These are phyloP conservation scores for Arthrocladium fulminans DNA, from an alignment of 2,329 filamentous ascomycete genomes.

Conservation along the genomic window DNA sequence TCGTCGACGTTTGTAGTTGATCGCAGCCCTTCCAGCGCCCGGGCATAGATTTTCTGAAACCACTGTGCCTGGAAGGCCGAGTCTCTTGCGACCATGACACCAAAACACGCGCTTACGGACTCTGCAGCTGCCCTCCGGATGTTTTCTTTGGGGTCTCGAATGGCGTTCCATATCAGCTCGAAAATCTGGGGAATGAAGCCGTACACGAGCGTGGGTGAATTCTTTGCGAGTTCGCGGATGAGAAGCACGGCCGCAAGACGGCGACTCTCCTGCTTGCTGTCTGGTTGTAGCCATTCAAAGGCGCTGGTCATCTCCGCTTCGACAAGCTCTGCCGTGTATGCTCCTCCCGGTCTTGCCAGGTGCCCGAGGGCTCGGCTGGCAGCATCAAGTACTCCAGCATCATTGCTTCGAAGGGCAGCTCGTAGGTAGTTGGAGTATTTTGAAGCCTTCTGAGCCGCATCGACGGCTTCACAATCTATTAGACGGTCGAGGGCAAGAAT, in stretches of 20 bases:
- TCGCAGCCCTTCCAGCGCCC: slow-evolving; percentile 70
- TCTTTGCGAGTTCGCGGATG: slow-evolving; percentile 79
- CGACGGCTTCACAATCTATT: slow-evolving; percentile 93
- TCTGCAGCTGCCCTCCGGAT: slow-evolving; percentile 89
- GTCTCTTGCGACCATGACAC: slow-evolving; percentile 90
- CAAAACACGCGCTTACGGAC: slow-evolving; percentile 88
- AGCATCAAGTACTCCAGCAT: slow-evolving; percentile 80
- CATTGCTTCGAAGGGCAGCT: slow-evolving; percentile 78
- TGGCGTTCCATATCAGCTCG: slow-evolving; percentile 89
- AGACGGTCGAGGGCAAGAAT: slow-evolving; percentile 86
- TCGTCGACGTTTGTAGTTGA: slow-evolving; percentile 67
- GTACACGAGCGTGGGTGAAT: slow-evolving; percentile 92
- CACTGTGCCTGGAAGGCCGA: slow-evolving; percentile 75
- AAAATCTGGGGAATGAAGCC: slow-evolving; percentile 91
- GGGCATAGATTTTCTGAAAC: slow-evolving; percentile 85
- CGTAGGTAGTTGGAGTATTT: slow-evolving; percentile 87
- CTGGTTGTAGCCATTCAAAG: slow-evolving; percentile 91
- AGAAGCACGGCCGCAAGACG: slow-evolving; percentile 89
- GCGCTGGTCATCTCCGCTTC: slow-evolving; percentile 95
- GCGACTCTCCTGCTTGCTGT: slow-evolving; percentile 74
- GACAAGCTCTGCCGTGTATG: slow-evolving; percentile 87
- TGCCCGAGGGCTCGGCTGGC: slow-evolving; percentile 84
- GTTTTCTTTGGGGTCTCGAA: slow-evolving; percentile 79
- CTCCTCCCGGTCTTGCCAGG: slow-evolving; percentile 83
- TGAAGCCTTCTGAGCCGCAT: slow-evolving; percentile 85